Conservation (phyloP, 306 rosid species). For the Hylodesmum podocarpum region DNA sequence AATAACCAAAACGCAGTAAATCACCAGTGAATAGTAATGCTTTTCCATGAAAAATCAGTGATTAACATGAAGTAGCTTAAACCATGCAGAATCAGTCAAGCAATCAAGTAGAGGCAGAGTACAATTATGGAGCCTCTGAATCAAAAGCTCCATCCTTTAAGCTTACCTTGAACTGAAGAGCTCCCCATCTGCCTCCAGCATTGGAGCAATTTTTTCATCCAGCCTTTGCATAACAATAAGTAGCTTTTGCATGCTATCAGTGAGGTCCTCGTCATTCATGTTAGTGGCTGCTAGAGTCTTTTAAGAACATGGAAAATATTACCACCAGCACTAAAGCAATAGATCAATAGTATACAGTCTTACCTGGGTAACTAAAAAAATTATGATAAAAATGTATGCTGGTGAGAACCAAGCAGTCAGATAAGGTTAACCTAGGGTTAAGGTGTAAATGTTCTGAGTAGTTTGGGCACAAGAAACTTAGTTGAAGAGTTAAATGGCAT, state of each 20-base stretch:
- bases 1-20: neutral
- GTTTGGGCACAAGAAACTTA: conserved; percentile 6
- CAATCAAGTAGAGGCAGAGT: neutral
- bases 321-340: conserved; percentile 15
- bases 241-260: conserved; percentile 91
- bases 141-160: neutral
- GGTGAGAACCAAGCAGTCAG: neutral
- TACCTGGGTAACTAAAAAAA: neutral
- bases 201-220: conserved; percentile 85
- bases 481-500: neutral
- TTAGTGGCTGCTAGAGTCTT: conserved; percentile 98
- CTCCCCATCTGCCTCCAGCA: conserved; percentile 92
- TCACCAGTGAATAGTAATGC: neutral
- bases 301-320: conserved; percentile 29
- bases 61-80: neutral
- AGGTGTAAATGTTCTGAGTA: neutral
- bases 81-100: neutral
- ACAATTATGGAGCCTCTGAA: conserved; percentile 12
- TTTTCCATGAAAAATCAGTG: neutral
- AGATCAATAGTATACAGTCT: neutral
- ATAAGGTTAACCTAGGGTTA: conserved; percentile 4
- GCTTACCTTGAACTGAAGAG: conserved; percentile 81
- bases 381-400: neutral
- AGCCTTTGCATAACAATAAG: conserved; percentile 95
- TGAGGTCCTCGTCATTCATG: conserved; percentile 81